A percentile compares a stretch with the other conserved stretches of the same genome.
Evolutionary conservation across 1,139 yeast species (phyloP).

Genomic region (Wickerhamomyces sp.): DNA sequence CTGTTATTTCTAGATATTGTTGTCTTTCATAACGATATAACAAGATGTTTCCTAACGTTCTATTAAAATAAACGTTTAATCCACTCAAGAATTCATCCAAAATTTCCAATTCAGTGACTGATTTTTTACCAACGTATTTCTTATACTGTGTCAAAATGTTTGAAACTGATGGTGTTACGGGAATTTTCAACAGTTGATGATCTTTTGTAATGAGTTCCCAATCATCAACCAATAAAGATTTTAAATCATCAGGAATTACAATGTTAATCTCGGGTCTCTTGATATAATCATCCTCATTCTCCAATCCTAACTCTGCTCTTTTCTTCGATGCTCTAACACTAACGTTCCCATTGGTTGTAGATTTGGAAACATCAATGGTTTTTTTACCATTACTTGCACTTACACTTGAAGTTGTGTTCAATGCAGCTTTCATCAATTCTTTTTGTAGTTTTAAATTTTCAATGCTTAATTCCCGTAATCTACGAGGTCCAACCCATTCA

Average conservation of each 20-base stretch:
- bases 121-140: constrained; percentile 16
- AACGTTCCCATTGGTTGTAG: constrained; percentile 3
- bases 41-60: constrained; percentile 63
- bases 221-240: constrained; percentile 76
- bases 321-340: constrained; percentile 16
- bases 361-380: constrained; percentile 11
- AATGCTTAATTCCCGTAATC: constrained; percentile 64
- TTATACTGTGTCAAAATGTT: constrained; percentile 47
- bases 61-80: constrained; percentile 69
- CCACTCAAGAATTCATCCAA: constrained; percentile 68
- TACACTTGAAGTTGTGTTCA: constrained; percentile 16
- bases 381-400: constrained; percentile 13
- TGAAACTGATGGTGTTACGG: constrained; percentile 47
- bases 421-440: constrained; percentile 50
- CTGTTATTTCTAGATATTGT: constrained; percentile 60
- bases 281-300: constrained; percentile 32
- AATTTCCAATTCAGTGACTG: constrained; percentile 46
- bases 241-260: constrained; percentile 59
- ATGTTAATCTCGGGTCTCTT: constrained; percentile 47
- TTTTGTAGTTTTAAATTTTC: constrained; percentile 65
- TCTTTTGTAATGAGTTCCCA: constrained; percentile 90
- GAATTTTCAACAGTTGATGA: constrained; percentile 60
- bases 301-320: constrained; percentile 20
- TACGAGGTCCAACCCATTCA: constrained; percentile 80
- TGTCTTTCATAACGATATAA: constrained; percentile 82